Percentiles rank a stretch among this genome's conserved stretches.
Evolutionary conservation across 257 asterid species (phyloP).

Genomic region (Penstemon barbatus): DNA sequence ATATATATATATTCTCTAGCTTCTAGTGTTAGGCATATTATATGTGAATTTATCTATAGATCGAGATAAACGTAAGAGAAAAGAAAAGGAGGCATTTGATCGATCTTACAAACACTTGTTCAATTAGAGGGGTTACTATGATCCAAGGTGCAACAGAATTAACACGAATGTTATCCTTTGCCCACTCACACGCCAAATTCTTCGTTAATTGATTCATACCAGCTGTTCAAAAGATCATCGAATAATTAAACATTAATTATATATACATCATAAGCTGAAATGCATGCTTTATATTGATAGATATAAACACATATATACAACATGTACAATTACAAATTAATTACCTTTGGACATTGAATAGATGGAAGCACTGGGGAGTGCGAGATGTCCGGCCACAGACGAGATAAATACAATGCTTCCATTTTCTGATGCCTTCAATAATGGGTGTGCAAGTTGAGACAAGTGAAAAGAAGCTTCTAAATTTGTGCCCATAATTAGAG

Average conservation of each 20-base stretch:
- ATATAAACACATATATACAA: neutral
- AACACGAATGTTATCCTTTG: conserved; percentile 45
- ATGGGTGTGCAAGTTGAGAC: conserved; percentile 50
- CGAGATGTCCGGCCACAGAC: conserved; percentile 43
- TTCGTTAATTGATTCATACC: conserved; percentile 44
- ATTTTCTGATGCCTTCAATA: conserved; percentile 45
- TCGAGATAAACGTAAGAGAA: too few relatives aligned
- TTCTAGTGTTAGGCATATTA: too few relatives aligned
- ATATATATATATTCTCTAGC: too few relatives aligned
- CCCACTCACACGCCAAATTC: conserved; percentile 52
- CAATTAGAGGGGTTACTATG: conserved; percentile 33
- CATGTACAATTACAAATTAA: too few relatives aligned
- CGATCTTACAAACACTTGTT: conserved; percentile 24
- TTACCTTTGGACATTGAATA: conserved; percentile 50
- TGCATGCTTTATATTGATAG: neutral
- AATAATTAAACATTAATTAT: neutral
- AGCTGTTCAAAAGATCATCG: conserved; percentile 27
- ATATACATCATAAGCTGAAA: too few relatives aligned
- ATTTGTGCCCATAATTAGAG: conserved; percentile 41
- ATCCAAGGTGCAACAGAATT: conserved; percentile 45
- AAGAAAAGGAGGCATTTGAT: neutral
- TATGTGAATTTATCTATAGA: too few relatives aligned
- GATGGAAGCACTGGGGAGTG: conserved; percentile 32
- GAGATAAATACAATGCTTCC: conserved; percentile 49
- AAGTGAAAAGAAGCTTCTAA: conserved; percentile 46